phyloP scores from a whole-genome alignment of 2,329 filamentous ascomycete genomes.

The Aspergillus texensis region DNA sequence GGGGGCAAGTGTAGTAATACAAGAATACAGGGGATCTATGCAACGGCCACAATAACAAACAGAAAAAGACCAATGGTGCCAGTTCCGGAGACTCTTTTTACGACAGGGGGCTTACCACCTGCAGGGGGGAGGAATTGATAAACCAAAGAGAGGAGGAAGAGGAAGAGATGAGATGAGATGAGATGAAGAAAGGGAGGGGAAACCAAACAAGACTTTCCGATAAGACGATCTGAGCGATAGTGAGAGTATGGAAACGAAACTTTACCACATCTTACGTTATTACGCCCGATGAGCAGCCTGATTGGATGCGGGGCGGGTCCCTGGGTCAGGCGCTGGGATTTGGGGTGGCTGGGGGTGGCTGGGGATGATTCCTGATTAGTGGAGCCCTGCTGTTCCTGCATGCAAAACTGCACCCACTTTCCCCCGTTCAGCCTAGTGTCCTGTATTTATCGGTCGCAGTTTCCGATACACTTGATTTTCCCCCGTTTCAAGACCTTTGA shows the following conservation, averaged over 20 bases:
- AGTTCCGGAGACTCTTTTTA: not conserved
- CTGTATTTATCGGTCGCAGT: not conserved
- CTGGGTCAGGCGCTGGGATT: not conserved
- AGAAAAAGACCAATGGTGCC: not conserved
- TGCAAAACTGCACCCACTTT: not conserved
- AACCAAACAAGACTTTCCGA: not conserved
- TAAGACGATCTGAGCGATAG: constrained; percentile 1
- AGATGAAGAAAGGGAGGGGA: not conserved
- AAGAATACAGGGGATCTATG: not conserved
- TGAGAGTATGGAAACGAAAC: not conserved
- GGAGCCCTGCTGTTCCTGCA: not conserved
- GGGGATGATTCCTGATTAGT: not conserved
- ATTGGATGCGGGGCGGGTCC: not conserved
- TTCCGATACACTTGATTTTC: not conserved
- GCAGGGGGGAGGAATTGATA: not conserved
- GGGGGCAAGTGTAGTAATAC: not conserved
- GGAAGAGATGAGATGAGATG: not conserved
- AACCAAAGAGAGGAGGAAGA: not conserved
- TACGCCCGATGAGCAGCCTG: not conserved
- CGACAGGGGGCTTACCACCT: not conserved
- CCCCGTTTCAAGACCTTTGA: not conserved
- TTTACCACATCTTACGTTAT: not conserved
- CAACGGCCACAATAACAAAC: not conserved
- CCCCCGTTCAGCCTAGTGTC: not conserved
- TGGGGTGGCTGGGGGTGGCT: constrained; percentile 5